Evolutionary conservation across 495 filamentous ascomycete genomes (phyloP).

Genomic region (Penicillium roqueforti): DNA sequence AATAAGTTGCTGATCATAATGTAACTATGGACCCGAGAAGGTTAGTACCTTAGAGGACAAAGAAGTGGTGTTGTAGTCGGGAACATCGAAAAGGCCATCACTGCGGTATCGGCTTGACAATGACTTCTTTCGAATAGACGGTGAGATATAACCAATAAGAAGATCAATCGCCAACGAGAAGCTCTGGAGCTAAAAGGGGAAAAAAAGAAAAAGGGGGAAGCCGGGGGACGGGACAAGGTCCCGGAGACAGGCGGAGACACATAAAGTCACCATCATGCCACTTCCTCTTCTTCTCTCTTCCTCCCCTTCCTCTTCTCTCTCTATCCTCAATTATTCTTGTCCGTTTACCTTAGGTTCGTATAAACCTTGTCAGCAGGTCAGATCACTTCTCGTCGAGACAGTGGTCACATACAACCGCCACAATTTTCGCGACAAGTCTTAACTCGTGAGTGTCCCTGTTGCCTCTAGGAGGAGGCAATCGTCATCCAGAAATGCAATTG

Average conservation of each 20-base stretch:
- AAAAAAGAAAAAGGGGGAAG: background rate
- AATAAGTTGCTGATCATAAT: background rate
- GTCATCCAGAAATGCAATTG: background rate
- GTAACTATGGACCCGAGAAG: background rate
- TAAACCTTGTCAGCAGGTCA: constrained; percentile 35
- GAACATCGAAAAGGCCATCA: background rate
- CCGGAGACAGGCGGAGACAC: constrained; percentile 10
- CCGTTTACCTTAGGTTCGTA: constrained; percentile 26
- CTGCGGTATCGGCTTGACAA: background rate
- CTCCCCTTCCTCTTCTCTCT: constrained; percentile 3
- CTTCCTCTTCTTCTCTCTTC: constrained; percentile 13
- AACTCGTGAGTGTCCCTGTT: constrained; percentile 41
- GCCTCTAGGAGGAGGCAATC: background rate
- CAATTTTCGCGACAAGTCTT: constrained; percentile 49
- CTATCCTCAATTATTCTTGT: background rate
- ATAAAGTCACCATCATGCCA: constrained; percentile 9
- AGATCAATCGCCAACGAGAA: background rate
- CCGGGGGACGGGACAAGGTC: background rate
- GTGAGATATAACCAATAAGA: constrained; percentile 3
- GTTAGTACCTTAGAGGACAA: background rate
- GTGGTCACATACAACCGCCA: constrained; percentile 47
- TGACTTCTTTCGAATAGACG: background rate
- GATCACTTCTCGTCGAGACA: constrained; percentile 40
- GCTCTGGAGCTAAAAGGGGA: background rate
- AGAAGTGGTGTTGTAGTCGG: background rate